Conservation (phyloP, 345 rosid genomes). For the Heritiera fomes region DNA sequence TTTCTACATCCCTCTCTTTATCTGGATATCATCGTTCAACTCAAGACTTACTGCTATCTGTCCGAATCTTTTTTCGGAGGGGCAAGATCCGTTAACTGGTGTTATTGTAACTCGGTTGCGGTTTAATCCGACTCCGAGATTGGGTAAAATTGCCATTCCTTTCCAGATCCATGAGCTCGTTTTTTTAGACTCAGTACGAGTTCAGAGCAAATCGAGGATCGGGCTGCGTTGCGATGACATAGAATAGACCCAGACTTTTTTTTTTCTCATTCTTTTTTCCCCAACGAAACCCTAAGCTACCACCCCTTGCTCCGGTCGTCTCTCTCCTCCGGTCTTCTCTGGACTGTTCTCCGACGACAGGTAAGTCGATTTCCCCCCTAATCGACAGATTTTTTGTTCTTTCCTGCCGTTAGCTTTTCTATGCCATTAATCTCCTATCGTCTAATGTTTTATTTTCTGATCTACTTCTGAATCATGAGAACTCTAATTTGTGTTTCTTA, state of each 20-base stretch:
- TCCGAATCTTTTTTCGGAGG: not conserved
- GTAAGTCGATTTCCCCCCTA: too few species aligned
- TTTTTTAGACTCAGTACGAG: not conserved
- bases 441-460: too few species aligned
- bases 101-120: not conserved
- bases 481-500: too few species aligned
- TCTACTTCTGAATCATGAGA: too few species aligned
- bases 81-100: not conserved
- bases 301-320: too few species aligned
- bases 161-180: slow-evolving; percentile 15
- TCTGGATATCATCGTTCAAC: not conserved
- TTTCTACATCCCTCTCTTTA: not conserved
- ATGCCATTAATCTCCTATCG: too few species aligned
- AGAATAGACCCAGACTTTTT: not conserved
- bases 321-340: too few species aligned
- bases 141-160: not conserved
- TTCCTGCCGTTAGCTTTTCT: too few species aligned
- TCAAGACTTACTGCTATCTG: not conserved
- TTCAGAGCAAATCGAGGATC: not conserved
- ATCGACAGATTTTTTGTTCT: too few species aligned
- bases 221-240: not conserved
- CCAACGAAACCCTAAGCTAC: too few species aligned
- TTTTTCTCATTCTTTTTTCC: too few species aligned
- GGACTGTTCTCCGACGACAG: too few species aligned
- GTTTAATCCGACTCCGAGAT: not conserved